Base-by-base conservation (phyloP, 176 grass and related monocot genomes). In the Ensete ventricosum region DNA sequence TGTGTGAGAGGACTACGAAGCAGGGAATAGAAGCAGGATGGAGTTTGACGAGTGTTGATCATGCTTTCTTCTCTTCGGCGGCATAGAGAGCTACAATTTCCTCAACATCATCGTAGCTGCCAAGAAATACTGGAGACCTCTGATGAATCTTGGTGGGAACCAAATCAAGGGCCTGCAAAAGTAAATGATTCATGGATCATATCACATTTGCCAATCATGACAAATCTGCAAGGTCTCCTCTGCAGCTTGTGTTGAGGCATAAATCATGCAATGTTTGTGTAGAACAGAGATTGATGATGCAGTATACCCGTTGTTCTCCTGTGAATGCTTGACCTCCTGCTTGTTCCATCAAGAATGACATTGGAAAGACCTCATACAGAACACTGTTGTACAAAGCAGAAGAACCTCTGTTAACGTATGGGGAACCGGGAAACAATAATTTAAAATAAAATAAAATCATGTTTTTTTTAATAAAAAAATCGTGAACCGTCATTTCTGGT, bases 261-360 rank as follows among this genome's bases (percentile, higher is more conserved):
- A 62, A 20, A 76, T 50, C 10, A 11, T 11, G 43, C 5, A 4
- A 19, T 5, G 29, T 5, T 13, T 60, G 3, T 60, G 24, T n/a
- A 75, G 10, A 21, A 49, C 50, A 22, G 7, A 11, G 21, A 1
- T 43, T 6, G 34, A 43, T 43, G 34, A 43, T 43, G 34, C 34
- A 9, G 14, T 72, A 8, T 79, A 98, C 94, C 88, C 90, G 84
- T 85, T 83, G 75, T 78, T 94, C 87, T 55, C 95, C 88, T 8
- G 95, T 98, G 82, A 98, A 99, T 59, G 88, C 77, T 77, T 99
- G 90, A 55, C 95, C 95, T 82, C 95, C 95, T 70, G 95, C 95
- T 73, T 99, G 76, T 74, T 99, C 88, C 82, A 94, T 91, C 19
- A 94, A 83, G 76, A 91, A 99, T 66, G 95, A 93, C 95, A 99